These are phyloP conservation scores for Arachis monticola DNA, from an alignment of 331 rosid genomes.

Conservation along the genomic window DNA sequence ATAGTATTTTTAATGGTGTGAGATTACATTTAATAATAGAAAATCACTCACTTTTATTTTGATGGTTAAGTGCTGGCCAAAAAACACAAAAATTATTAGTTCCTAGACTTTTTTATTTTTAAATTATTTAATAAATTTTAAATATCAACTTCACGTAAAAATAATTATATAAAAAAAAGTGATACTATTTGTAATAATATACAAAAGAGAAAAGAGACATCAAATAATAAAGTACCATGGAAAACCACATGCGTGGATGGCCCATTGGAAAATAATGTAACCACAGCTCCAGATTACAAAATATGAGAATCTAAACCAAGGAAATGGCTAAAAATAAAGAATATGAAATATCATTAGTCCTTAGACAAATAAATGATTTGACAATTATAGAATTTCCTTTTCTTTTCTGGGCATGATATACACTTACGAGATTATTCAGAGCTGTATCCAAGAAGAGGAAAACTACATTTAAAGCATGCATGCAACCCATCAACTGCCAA, in stretches of 20 bases:
- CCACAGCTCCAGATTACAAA: slow-evolving; percentile 77
- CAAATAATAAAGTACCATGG: slow-evolving; percentile 24
- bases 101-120: no score
- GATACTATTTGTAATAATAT: no score
- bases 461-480: slow-evolving; percentile 61
- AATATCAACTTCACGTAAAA: no score
- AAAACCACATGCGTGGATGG: slow-evolving; percentile 48
- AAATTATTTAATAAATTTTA: no score
- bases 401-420: background rate
- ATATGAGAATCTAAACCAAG: slow-evolving; percentile 75
- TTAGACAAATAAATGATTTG: background rate
- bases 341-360: background rate
- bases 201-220: background rate
- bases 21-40: no score
- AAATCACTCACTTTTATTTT: no score
- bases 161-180: no score
- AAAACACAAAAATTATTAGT: no score
- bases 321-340: slow-evolving; percentile 60
- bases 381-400: no score
- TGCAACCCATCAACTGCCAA: slow-evolving; percentile 75
- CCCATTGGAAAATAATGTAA: slow-evolving; percentile 69
- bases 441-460: slow-evolving; percentile 66
- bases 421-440: slow-evolving; percentile 69
- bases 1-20: no score
- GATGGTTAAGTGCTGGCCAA: no score